Base-by-base conservation (phyloP, 257 asterid species). In the Thymus quinquecostatus region DNA sequence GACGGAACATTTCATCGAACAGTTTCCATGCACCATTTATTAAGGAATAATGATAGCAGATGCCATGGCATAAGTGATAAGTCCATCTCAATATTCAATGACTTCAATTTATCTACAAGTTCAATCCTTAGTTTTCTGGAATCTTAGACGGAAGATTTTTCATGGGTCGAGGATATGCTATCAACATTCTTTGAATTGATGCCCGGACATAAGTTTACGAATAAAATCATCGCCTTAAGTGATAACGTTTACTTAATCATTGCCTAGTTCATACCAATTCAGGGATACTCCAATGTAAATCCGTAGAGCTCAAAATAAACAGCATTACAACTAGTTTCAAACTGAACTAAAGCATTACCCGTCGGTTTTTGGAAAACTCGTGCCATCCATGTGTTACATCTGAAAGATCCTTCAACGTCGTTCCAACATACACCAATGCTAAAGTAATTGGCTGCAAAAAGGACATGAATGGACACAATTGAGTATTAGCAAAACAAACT, bases 371-470 rank as follows among this genome's bases (percentile, higher is more conserved):
- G 21, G 99, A 94, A 58, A 92, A 85, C 61, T 90, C 92, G 82
- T 75, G 77, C 98, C 97, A 95, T 60, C 97, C 99, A 77, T 95
- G 99, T 30, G 98, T 95, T 64, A 95, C 96, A 79, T 95, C 99
- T 6, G 99, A 92, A 66, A 95, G 89, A 82, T 95, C 99, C 85
- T 95, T 92, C 84, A 95, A 69, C 10, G 99, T 95, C 10, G 99
- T 95, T 74, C 99, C 99, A 53, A 89, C 89, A 80, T 95, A 95
- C 65, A 95, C 99, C 85, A 95, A 82, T 36, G 96, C 93, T 73
- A 95, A 71, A 68, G 99, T 95, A 77, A 92, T 89, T 60, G 99
- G 99, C 99, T 95, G 92, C 21, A 82, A 53, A 63, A 74, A 55
- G 38, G 58, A 70, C 53, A 81, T 49, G 12, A 72, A 59, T 2